phyloP scores from a whole-genome alignment of 768 basidiomycete species.

The Sarcomyxa edulis region DNA sequence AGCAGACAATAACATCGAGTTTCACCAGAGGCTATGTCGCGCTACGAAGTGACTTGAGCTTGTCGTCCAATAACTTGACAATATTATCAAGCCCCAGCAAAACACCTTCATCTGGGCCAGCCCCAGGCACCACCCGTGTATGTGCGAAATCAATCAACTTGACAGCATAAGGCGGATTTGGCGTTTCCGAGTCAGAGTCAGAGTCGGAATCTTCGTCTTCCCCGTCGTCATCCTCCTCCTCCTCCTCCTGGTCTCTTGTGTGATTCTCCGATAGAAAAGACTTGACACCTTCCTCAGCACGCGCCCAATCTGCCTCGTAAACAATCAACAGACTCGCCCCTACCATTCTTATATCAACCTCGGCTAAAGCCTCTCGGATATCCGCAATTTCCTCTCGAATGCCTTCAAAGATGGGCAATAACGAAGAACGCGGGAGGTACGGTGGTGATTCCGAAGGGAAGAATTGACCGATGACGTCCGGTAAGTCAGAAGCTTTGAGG shows the following conservation, averaged over 20 bases:
- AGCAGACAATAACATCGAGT: too few relatives aligned
- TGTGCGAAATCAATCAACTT: constrained; percentile 96
- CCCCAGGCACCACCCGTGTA: constrained; percentile 57
- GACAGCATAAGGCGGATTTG: constrained; percentile 53
- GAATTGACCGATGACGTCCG: constrained; percentile 72
- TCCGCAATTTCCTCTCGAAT: constrained; percentile 49
- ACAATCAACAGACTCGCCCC: constrained; percentile 78
- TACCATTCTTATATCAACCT: constrained; percentile 72
- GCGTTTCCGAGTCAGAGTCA: constrained; percentile 20
- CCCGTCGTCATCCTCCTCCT: constrained; percentile 17
- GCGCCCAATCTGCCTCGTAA: constrained; percentile 52
- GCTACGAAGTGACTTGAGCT: constrained; percentile 39
- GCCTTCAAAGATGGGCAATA: constrained; percentile 53
- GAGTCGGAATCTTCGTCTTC: constrained; percentile 27
- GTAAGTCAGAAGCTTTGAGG: constrained; percentile 62
- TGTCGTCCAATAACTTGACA: constrained; percentile 51
- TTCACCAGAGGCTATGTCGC: not conserved
- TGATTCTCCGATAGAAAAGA: constrained; percentile 15
- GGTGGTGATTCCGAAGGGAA: constrained; percentile 49
- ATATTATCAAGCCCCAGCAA: constrained; percentile 69
- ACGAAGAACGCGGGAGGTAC: constrained; percentile 37
- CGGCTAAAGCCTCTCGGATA: constrained; percentile 42
- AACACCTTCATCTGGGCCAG: constrained; percentile 81
- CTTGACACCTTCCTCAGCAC: constrained; percentile 36
- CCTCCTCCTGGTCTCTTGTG: constrained; percentile 15